phyloP scores from a whole-genome alignment of 495 filamentous ascomycete genomes.

The Aspergillus saccharolyticus region DNA sequence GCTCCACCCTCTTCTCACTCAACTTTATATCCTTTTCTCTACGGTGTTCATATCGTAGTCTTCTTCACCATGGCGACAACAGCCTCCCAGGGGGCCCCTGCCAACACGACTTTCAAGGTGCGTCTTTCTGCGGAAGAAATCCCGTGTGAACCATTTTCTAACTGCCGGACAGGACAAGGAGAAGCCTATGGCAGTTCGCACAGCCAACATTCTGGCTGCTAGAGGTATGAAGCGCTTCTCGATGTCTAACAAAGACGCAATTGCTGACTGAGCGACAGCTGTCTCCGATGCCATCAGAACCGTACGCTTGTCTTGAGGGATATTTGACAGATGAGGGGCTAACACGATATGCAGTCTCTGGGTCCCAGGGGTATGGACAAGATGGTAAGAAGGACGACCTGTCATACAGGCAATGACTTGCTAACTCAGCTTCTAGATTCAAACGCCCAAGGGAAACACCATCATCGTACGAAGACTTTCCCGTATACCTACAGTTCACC shows the following conservation, averaged over 20 bases:
- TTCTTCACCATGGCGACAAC: conserved; percentile 61
- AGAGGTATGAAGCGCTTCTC: conserved; percentile 59
- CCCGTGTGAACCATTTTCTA: conserved; percentile 41
- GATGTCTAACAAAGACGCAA: conserved; percentile 14
- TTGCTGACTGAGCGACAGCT: conserved; percentile 45
- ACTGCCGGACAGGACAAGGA: conserved; percentile 77
- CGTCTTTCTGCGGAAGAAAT: conserved; percentile 23
- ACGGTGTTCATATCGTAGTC: conserved; percentile 26
- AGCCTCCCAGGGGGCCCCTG: conserved; percentile 48
- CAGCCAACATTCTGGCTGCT: conserved; percentile 92
- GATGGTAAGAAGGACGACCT: conserved; percentile 54
- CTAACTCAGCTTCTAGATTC: conserved; percentile 55
- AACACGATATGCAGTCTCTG: conserved; percentile 51
- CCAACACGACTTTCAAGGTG: conserved; percentile 80
- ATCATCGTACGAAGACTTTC: conserved; percentile 61
- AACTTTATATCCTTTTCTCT: conserved; percentile 21
- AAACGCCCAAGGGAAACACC: conserved; percentile 91
- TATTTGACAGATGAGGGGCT: conserved; percentile 40
- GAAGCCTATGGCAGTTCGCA: conserved; percentile 94
- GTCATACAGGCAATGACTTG: background rate
- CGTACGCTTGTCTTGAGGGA: conserved; percentile 34
- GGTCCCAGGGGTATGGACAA: conserved; percentile 90
- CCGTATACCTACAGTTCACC: conserved; percentile 2
- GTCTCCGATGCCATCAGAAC: conserved; percentile 96
- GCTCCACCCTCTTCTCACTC: conserved; percentile 10